Base-by-base conservation (phyloP, 169 alveolate species). In the Cyclospora cayetanensis region DNA sequence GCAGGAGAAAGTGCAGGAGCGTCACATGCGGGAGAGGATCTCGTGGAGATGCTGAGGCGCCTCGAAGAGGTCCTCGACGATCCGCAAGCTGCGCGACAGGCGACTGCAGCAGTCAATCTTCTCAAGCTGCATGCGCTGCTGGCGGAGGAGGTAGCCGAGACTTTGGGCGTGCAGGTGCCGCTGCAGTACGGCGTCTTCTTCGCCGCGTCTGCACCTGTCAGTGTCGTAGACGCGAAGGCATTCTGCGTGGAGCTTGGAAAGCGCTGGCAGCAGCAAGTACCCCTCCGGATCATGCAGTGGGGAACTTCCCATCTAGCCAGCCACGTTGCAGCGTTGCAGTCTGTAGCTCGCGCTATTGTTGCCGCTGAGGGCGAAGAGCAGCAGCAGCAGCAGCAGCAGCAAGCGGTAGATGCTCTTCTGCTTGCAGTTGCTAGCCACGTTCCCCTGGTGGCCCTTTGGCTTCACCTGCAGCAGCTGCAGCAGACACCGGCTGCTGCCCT, bases 181-280 rank as follows among this genome's bases (percentile, higher is more conserved):
- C 72, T 77, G 72, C 66, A 77, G 46, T 34, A 25, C 9, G 88
- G 88, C 0, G 31, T 77, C 0, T 1, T 46, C 9, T 77, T 7
- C 15, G 29, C 88, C 4, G 27, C 15, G 4, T n/a, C 88, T 77
- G 70, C 88, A 46, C 63, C 88, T 2, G 88, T 77, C 22, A 22
- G 50, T 77, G 88, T 70, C 27, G 70, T 43, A 25, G 88, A 77
- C 20, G 37, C 50, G 18, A 77, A 46, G 35, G 42, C 7, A 39
- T 77, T 77, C 4, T 77, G 88, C 20, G 60, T 77, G 15, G 68
- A 37, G 15, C 39, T 77, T 9, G 88, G 88, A 4, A 77, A 29
- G 60, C 5, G 42, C 22, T 77, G 88, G 88, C 72, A 77, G 88
- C 72, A 77, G 88, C 88, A 77, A 60, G 43, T 77, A 15, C 88